Percentiles rank a stretch among this genome's conserved stretches.
phyloP scores from a whole-genome alignment of 495 filamentous ascomycete species.

The Collariella sp. region DNA sequence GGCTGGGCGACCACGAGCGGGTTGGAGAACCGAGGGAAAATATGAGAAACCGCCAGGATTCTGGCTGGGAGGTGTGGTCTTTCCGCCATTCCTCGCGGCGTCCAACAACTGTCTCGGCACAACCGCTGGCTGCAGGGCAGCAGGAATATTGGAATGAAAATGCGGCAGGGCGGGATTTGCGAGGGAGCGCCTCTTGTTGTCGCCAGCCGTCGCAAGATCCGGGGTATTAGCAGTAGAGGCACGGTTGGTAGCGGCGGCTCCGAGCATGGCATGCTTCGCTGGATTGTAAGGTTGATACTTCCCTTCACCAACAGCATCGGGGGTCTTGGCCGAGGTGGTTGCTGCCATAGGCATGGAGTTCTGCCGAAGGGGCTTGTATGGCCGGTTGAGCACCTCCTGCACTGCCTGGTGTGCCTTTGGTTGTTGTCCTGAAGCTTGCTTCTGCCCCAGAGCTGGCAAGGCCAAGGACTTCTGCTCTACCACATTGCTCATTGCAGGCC shows the following conservation, averaged over 20 bases:
- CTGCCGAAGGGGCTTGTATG: constrained; percentile 6
- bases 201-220: background rate
- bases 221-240: constrained; percentile 9
- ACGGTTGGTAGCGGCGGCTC: constrained; percentile 6
- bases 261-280: constrained; percentile 4
- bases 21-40: constrained; percentile 30
- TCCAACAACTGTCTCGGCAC: constrained; percentile 6
- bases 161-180: constrained; percentile 1
- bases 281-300: constrained; percentile 32
- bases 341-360: constrained; percentile 6
- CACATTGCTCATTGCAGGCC: background rate
- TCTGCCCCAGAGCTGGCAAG: background rate
- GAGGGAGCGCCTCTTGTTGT: constrained; percentile 12
- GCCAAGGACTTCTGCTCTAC: constrained; percentile 10
- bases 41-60: constrained; percentile 9
- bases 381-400: constrained; percentile 14
- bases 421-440: constrained; percentile 1
- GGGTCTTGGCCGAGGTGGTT: background rate
- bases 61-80: constrained; percentile 6
- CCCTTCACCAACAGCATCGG: background rate
- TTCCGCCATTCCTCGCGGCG: background rate
- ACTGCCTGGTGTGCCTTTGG: constrained; percentile 7
- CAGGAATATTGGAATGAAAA: constrained; percentile 7
- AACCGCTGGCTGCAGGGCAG: constrained; percentile 9
- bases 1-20: constrained; percentile 23